phyloP scores from a whole-genome alignment of 2,329 filamentous ascomycete species.

The Monosporascus sp. region DNA sequence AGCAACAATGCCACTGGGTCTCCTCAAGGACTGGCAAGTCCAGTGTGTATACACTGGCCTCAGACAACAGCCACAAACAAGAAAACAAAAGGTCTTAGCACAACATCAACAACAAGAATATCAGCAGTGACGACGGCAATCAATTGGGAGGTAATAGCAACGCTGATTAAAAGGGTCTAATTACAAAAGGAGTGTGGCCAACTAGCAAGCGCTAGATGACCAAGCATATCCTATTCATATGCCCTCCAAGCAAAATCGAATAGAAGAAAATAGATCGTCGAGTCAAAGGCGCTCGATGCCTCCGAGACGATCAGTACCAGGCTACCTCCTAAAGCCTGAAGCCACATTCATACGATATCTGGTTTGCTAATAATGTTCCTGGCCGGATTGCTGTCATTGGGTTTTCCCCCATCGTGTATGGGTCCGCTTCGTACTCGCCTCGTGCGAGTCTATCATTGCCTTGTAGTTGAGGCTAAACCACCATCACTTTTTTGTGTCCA shows the following conservation, averaged over 20 bases:
- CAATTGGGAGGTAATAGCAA: neutral
- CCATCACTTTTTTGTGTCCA: no score
- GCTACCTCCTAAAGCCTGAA: neutral
- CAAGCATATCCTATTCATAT: slow-evolving; percentile 20
- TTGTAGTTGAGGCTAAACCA: no score
- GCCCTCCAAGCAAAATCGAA: slow-evolving; percentile 9
- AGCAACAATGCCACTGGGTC: no score
- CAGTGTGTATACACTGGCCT: no score
- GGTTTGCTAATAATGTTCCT: neutral
- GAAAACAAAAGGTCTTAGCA: neutral
- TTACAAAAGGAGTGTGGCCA: slow-evolving; percentile 18
- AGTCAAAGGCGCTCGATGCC: neutral
- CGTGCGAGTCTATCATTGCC: no score
- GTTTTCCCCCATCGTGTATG: no score
- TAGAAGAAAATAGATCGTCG: slow-evolving; percentile 1
- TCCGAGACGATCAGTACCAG: neutral
- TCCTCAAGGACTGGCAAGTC: no score
- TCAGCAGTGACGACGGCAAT: neutral
- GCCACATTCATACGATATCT: neutral
- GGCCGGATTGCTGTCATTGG: no score
- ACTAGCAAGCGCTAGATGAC: slow-evolving; percentile 18
- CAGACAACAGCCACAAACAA: no score
- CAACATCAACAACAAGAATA: neutral
- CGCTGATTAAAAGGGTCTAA: slow-evolving; percentile 3
- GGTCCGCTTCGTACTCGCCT: no score